These are phyloP conservation scores for Eudorina sp. DNA, from an alignment of 139 green algal genomes.

Conservation along the genomic window DNA sequence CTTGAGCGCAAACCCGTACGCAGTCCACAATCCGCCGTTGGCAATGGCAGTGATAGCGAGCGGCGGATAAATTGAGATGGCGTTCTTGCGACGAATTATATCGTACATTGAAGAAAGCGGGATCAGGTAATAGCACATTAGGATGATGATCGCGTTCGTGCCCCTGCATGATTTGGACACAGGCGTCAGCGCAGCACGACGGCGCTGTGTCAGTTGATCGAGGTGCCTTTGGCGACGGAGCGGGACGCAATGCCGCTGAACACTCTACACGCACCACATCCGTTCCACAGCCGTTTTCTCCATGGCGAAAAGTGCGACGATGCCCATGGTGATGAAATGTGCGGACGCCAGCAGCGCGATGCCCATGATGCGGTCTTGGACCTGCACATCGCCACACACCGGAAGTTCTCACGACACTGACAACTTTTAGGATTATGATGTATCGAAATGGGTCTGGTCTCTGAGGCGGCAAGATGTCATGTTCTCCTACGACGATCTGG, in stretches of 20 bases:
- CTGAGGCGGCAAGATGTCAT: no score
- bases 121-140: conserved; percentile 54
- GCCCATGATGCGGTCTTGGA: conserved; percentile 8
- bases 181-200: no score
- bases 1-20: conserved; percentile 12
- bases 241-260: no score
- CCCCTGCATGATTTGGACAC: conserved; percentile 41
- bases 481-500: no score
- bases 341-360: not conserved
- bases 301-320: not conserved
- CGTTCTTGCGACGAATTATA: conserved; percentile 16
- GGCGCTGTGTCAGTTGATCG: no score
- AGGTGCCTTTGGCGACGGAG: no score
- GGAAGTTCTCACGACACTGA: no score
- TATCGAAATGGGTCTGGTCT: no score
- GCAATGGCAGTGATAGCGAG: conserved; percentile 19
- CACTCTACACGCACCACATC: conserved; percentile 20
- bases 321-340: conserved; percentile 14
- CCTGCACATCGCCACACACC: no score
- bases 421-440: no score
- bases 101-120: conserved; percentile 46
- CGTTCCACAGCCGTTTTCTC: not conserved
- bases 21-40: conserved; percentile 47
- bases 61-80: conserved; percentile 44
- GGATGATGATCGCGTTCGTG: conserved; percentile 22